These are phyloP conservation scores for Oryza punctata DNA, from an alignment of 176 grass and related monocot genomes.

Conservation along the genomic window DNA sequence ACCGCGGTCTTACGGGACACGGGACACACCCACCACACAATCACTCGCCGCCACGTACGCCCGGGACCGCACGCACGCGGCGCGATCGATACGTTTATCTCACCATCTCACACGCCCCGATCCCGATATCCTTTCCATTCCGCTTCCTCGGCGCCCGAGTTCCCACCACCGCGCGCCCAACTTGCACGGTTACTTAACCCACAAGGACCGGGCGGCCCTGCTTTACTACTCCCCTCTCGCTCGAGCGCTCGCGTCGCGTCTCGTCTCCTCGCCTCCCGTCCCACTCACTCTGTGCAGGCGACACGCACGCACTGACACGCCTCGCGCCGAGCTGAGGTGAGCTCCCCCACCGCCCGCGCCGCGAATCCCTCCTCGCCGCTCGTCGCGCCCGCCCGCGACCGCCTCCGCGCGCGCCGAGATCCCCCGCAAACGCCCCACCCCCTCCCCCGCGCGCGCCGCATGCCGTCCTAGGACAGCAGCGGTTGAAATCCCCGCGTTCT, in stretches of 20 bases:
- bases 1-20: neutral
- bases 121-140: neutral
- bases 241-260: too few relatives aligned
- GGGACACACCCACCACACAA: neutral
- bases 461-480: constrained; percentile 13
- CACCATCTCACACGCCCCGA: neutral
- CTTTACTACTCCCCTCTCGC: too few relatives aligned
- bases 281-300: neutral
- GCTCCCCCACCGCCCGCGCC: neutral
- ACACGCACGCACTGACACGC: neutral
- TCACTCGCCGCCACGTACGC: neutral
- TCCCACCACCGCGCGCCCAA: too few relatives aligned
- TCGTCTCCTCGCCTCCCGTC: neutral
- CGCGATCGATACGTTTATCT: too few relatives aligned
- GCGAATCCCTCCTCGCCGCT: constrained; percentile 6
- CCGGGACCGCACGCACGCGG: neutral
- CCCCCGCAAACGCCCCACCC: constrained; percentile 2
- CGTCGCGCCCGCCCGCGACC: neutral
- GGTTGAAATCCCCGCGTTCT: constrained; percentile 20
- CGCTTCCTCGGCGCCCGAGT: neutral
- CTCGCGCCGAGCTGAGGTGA: neutral
- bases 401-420: neutral
- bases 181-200: neutral
- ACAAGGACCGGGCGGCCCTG: neutral
- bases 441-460: constrained; percentile 7